Conservation (phyloP, 2,329 filamentous ascomycete genomes). For the Phialophora expanda region DNA sequence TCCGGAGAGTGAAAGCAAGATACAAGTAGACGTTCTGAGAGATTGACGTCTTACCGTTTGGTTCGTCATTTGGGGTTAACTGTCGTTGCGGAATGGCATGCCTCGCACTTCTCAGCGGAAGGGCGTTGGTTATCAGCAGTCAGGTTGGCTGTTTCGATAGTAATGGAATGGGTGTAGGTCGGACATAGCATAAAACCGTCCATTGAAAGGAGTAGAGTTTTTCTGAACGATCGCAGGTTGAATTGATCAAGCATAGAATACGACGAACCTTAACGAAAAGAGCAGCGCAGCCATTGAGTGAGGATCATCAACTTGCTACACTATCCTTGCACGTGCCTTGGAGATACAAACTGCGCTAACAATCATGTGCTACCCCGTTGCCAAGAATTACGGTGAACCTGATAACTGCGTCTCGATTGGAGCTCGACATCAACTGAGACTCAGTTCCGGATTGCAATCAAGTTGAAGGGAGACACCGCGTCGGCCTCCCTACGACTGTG, state of each 20-base stretch:
- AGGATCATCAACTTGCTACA: background rate
- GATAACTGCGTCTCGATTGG: background rate
- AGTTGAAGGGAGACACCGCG: background rate
- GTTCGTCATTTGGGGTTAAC: background rate
- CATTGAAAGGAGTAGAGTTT: background rate
- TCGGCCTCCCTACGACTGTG: background rate
- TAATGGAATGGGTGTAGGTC: background rate
- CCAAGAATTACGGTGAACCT: slow-evolving; percentile 16
- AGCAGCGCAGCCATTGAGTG: background rate
- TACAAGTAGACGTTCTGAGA: background rate
- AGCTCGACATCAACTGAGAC: slow-evolving; percentile 8
- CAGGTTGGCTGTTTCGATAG: background rate
- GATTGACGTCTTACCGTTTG: background rate
- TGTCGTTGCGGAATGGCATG: background rate
- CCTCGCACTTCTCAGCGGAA: slow-evolving; percentile 13
- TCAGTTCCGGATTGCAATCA: background rate
- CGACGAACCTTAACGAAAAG: background rate
- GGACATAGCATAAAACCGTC: background rate
- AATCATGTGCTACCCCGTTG: background rate
- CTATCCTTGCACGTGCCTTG: too few relatives aligned
- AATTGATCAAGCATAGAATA: background rate
- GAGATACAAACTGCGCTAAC: background rate
- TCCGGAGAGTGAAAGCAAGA: background rate
- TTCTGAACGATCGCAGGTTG: background rate
- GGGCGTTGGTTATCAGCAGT: background rate